Conservation (phyloP, 331 rosid genomes). For the Prunus yedoensis region DNA sequence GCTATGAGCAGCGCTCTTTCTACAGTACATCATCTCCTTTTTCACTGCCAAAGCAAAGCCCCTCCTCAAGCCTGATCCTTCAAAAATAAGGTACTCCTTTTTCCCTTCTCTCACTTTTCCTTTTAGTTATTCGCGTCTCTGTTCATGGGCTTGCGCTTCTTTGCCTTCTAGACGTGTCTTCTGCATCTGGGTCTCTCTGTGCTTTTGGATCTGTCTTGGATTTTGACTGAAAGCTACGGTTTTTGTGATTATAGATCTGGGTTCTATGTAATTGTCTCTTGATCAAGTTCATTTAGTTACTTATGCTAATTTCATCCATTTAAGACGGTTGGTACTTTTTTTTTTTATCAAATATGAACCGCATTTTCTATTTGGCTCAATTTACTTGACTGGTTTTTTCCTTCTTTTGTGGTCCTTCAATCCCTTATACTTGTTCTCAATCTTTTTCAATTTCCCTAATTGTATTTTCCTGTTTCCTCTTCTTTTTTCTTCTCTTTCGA, state of each 20-base stretch:
- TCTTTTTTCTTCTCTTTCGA: background rate
- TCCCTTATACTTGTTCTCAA: constrained; percentile 16
- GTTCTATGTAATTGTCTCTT: constrained; percentile 31
- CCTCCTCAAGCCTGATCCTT: constrained; percentile 44
- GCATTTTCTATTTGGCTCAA: constrained; percentile 18
- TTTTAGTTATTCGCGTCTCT: constrained; percentile 31
- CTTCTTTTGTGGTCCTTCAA: constrained; percentile 22
- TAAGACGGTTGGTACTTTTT: constrained; percentile 16
- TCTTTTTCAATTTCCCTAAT: background rate
- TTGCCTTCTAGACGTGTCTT: constrained; percentile 27
- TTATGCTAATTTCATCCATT: constrained; percentile 14
- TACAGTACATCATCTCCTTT: constrained; percentile 31
- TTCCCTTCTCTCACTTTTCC: constrained; percentile 40
- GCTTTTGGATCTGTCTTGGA: constrained; percentile 58
- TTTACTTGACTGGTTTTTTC: constrained; percentile 23
- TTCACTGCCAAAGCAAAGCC: constrained; percentile 47
- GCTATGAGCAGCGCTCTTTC: constrained; percentile 31
- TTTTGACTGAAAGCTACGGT: constrained; percentile 30
- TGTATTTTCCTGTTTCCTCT: background rate
- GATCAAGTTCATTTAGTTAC: constrained; percentile 32
- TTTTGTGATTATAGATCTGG: constrained; percentile 47
- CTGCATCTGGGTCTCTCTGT: constrained; percentile 48
- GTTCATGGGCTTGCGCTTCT: constrained; percentile 24
- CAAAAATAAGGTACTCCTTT: constrained; percentile 55
- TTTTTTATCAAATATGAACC: constrained; percentile 8